Conservation (phyloP, 257 asterid species). For the Solanum sitiens region DNA sequence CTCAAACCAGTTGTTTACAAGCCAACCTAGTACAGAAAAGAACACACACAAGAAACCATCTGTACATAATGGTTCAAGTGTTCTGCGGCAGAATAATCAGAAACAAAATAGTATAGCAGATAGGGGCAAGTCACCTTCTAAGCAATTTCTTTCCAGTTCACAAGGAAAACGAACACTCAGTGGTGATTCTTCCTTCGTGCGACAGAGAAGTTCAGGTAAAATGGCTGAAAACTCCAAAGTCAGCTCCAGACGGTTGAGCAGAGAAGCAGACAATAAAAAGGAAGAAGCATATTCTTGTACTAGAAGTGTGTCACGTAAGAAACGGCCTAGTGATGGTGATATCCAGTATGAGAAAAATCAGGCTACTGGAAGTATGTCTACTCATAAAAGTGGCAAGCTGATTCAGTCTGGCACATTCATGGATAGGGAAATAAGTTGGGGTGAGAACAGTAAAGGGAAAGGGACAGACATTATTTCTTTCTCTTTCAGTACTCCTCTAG, state of each 20-base stretch:
- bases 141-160: slow-evolving; percentile 16
- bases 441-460: slow-evolving; percentile 28
- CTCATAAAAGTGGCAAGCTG: slow-evolving; percentile 25
- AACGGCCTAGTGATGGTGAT: slow-evolving; percentile 56
- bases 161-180: slow-evolving; percentile 30
- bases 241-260: slow-evolving; percentile 40
- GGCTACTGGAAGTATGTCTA: slow-evolving; percentile 10
- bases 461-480: slow-evolving; percentile 73
- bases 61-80: slow-evolving; percentile 20
- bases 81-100: slow-evolving; percentile 74
- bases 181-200: slow-evolving; percentile 37
- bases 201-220: slow-evolving; percentile 34
- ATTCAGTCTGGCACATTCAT: slow-evolving; percentile 18
- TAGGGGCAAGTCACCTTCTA: slow-evolving; percentile 42
- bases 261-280: slow-evolving; percentile 32
- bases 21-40: slow-evolving; percentile 36
- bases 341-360: slow-evolving; percentile 39
- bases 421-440: slow-evolving; percentile 29
- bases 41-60: slow-evolving; percentile 34
- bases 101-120: slow-evolving; percentile 67
- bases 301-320: slow-evolving; percentile 36
- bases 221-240: slow-evolving; percentile 31
- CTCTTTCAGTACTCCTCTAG: slow-evolving; percentile 79
- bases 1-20: slow-evolving; percentile 28
- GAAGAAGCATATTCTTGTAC: slow-evolving; percentile 30